Evolutionary conservation across 2,329 filamentous ascomycete species (phyloP).

Genomic region (Pezizomycotina sp.): DNA sequence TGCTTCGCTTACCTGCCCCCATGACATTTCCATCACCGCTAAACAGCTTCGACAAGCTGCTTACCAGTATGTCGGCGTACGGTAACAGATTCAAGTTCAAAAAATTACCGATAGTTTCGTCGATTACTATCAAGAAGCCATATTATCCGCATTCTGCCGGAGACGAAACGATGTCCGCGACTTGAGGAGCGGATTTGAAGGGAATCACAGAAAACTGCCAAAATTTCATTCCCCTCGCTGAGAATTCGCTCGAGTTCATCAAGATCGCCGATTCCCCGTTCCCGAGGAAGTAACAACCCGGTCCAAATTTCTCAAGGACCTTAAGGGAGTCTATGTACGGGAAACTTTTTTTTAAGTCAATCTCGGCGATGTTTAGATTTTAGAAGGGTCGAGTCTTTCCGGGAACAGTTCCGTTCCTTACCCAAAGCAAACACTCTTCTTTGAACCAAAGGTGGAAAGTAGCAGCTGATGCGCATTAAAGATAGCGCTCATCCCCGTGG

Average conservation of each 20-base stretch:
- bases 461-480: conserved; percentile 71
- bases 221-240: conserved; percentile 53
- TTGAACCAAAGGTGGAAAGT: conserved; percentile 43
- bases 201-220: conserved; percentile 91
- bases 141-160: conserved; percentile 61
- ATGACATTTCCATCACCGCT: conserved; percentile 97
- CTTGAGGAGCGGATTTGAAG: conserved; percentile 73
- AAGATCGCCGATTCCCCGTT: conserved; percentile 58
- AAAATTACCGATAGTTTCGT: conserved; percentile 94
- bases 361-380: conserved; percentile 19
- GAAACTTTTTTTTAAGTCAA: conserved; percentile 40
- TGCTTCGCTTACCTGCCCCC: conserved; percentile 51
- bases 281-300: conserved; percentile 77
- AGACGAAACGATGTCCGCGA: conserved; percentile 77
- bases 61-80: conserved; percentile 79
- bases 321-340: conserved; percentile 95
- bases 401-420: conserved; percentile 20
- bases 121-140: conserved; percentile 77
- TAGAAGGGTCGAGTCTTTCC: neutral
- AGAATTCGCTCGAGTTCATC: conserved; percentile 66
- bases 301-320: conserved; percentile 83
- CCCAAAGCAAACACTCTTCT: conserved; percentile 76
- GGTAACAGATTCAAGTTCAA: conserved; percentile 87
- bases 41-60: conserved; percentile 91
- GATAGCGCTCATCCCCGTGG: conserved; percentile 92